phyloP scores from a whole-genome alignment of 2,329 filamentous ascomycete genomes.

The Penicillium sp. region DNA sequence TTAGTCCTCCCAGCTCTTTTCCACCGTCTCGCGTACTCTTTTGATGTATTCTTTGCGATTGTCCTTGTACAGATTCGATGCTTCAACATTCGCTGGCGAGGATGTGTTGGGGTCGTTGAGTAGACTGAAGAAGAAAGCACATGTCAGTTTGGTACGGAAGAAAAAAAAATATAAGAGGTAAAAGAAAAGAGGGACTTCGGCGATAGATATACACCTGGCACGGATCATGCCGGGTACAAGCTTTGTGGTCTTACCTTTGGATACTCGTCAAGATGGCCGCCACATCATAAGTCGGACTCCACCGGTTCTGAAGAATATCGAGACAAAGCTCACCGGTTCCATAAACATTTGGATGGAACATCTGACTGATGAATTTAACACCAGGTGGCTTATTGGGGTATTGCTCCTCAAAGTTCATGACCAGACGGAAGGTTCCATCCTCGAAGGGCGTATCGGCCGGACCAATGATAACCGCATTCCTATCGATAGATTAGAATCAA shows the following conservation, averaged over 20 bases:
- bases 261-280: conserved; percentile 96
- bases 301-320: conserved; percentile 95
- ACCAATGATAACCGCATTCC: conserved; percentile 98
- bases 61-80: conserved; percentile 97
- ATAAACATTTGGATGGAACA: conserved; percentile 99
- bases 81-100: conserved; percentile 95
- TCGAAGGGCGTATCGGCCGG: conserved; percentile 97
- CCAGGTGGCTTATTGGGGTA: conserved; percentile 98
- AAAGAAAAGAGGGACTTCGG: too few species aligned
- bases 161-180: too few species aligned
- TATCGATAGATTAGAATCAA: conserved; percentile 44
- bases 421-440: conserved; percentile 94
- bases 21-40: conserved; percentile 91
- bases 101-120: conserved; percentile 99
- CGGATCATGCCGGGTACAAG: conserved; percentile 4
- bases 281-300: conserved; percentile 98
- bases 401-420: conserved; percentile 99
- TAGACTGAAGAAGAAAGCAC: conserved; percentile 61
- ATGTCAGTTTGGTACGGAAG: not conserved
- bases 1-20: conserved; percentile 98
- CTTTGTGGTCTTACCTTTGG: conserved; percentile 73
- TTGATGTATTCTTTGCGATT: conserved; percentile 97
- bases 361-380: conserved; percentile 97
- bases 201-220: too few species aligned
- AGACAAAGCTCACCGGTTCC: conserved; percentile 94